Evolutionary conservation across 2,329 filamentous ascomycete species (phyloP).

Genomic region (Aureobasidium lini): DNA sequence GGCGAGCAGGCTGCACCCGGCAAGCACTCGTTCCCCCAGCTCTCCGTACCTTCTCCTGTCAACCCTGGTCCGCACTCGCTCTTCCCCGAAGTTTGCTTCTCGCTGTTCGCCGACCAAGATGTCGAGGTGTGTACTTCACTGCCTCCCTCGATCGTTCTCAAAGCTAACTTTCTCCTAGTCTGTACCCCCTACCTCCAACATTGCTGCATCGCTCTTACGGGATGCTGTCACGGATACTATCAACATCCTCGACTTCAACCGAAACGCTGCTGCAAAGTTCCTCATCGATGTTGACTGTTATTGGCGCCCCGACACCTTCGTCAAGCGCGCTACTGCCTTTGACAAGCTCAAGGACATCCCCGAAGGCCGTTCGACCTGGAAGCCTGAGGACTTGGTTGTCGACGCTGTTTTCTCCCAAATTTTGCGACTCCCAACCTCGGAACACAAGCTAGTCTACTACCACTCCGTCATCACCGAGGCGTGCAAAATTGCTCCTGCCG

Average conservation of each 20-base stretch:
- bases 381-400: constrained; percentile 94
- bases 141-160: too few relatives aligned
- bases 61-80: constrained; percentile 66
- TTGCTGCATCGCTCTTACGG: constrained; percentile 75
- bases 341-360: constrained; percentile 67
- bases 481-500: constrained; percentile 90
- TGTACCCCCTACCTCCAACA: constrained; percentile 67
- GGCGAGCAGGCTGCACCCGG: constrained; percentile 38
- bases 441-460: constrained; percentile 95
- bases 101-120: constrained; percentile 81
- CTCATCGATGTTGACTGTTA: constrained; percentile 93
- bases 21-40: constrained; percentile 71
- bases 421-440: constrained; percentile 74
- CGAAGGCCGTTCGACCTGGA: constrained; percentile 75
- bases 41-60: constrained; percentile 69
- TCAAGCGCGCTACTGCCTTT: constrained; percentile 87
- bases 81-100: constrained; percentile 91
- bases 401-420: constrained; percentile 96
- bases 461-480: constrained; percentile 90
- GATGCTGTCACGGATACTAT: constrained; percentile 88
- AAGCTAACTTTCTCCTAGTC: constrained; percentile 28
- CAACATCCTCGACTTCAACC: constrained; percentile 88
- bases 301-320: constrained; percentile 81
- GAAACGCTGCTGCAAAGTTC: constrained; percentile 76
- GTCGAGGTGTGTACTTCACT: constrained; percentile 43